Evolutionary conservation across 1,139 yeast genomes (phyloP), one percentile per base, ranked within the genome.

Genomic region (Suhomyces ambrosiae): DNA sequence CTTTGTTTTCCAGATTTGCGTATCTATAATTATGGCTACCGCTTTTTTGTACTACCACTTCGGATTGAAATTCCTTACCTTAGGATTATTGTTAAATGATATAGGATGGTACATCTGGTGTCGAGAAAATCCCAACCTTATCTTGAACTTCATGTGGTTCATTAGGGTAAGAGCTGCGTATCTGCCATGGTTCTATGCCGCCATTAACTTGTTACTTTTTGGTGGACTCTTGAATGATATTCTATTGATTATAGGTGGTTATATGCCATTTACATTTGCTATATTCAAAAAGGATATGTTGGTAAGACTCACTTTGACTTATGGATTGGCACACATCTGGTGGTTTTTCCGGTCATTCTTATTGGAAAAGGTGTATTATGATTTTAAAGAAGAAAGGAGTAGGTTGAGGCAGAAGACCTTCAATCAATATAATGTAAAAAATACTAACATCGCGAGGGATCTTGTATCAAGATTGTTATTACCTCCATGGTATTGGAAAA

Each of bases 401-500:
- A 30, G 33, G 6, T 30, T 42, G 12, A 47, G 58, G 25, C 35
- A 39, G 7, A 32, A 45, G 23, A 45, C 55, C 1, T 41, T 51
- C 22, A 43, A 47, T 27, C 31, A 25, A 14, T 43, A 40, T 38
- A 34, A 47, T 2, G 49, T 50, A 13, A 39, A 33, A 21, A 41
- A 45, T 18, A 27, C 23, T 9, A 55, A 52, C 36, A 12, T 45
- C 16, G 38, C 49, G 7, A 48, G 47, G 30, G 49, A 45, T 7
- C 9, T 45, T 7, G 25, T 56, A 17, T 38, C 46, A 9, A n/a
- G 39, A 13, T 17, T 62, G 3, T 34, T 64, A 27, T 32, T 49
- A 2, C 74, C 74, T 3, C 73, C 73, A 0, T 68, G 74, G 73
- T 66, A 68, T 45, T 65, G 71, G 69, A 6, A 10, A 6, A 10